phyloP scores from a whole-genome alignment of 176 grass and related monocot genomes.

The Saccharum officinarum region DNA sequence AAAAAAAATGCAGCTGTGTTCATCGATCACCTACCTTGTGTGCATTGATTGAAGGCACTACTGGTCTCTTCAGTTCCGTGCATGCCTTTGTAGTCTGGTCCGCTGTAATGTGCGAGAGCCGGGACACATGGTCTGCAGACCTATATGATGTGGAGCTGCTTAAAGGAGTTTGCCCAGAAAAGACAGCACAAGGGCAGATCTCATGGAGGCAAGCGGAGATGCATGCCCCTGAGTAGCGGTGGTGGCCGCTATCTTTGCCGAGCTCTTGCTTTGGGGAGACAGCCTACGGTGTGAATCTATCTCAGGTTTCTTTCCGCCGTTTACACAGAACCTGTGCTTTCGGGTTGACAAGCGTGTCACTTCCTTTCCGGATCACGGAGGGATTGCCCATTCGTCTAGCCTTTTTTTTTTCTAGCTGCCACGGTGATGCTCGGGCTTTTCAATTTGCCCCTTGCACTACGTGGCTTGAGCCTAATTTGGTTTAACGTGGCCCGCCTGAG shows the following conservation, averaged over 20 bases:
- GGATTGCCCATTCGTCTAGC: no score
- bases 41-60: not conserved
- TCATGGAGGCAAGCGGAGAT: not conserved
- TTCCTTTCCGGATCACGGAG: no score
- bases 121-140: not conserved
- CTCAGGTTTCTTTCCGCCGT: not conserved
- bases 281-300: not conserved
- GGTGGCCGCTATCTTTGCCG: not conserved
- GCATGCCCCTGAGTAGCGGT: not conserved
- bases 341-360: no score
- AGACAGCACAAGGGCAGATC: not conserved
- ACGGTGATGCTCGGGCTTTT: no score
- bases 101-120: not conserved
- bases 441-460: no score
- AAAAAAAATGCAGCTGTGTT: not conserved
- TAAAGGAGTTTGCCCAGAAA: conserved; percentile 31
- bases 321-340: no score
- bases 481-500: no score
- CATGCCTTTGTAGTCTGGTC: not conserved
- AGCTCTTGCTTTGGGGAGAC: not conserved
- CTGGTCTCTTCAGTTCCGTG: not conserved
- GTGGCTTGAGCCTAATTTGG: no score
- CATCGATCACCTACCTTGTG: not conserved
- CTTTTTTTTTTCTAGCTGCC: no score
- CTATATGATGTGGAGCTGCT: not conserved